A percentile compares a stretch with the other conserved stretches of the same genome.
phyloP scores from a whole-genome alignment of 2,329 filamentous ascomycete genomes.

The Sporothrix humicola region DNA sequence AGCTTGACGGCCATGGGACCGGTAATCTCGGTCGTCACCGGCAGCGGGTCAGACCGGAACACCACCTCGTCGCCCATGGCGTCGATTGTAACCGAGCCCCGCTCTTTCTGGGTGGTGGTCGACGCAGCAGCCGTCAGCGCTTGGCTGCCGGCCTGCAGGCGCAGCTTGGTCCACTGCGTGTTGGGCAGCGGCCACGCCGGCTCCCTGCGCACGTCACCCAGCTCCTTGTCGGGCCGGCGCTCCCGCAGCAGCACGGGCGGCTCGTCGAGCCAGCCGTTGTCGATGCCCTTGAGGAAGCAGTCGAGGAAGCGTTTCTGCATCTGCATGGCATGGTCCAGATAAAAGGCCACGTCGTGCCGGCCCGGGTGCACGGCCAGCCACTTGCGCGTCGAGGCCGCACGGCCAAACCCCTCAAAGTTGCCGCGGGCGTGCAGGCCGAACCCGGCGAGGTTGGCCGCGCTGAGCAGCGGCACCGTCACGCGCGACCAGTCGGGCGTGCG shows the following conservation, averaged over 20 bases:
- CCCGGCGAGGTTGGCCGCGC: conserved; percentile 73
- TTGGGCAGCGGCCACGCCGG: conserved; percentile 17
- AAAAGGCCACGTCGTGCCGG: conserved; percentile 73
- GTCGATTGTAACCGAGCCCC: background rate
- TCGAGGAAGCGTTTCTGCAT: conserved; percentile 71
- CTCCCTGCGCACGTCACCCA: conserved; percentile 5
- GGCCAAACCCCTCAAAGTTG: conserved; percentile 68
- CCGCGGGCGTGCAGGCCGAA: conserved; percentile 71
- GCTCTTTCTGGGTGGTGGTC: no score
- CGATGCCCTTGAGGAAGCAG: conserved; percentile 71
- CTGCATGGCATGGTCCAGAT: conserved; percentile 70
- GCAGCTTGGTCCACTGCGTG: conserved; percentile 15
- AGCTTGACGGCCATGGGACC: conserved; percentile 19
- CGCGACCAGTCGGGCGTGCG: conserved; percentile 66
- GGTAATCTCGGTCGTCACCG: background rate
- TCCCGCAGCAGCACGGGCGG: conserved; percentile 13
- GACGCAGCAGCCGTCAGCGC: background rate
- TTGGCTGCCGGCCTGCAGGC: background rate
- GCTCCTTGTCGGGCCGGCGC: conserved; percentile 2
- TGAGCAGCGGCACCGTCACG: conserved; percentile 69
- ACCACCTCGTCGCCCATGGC: background rate
- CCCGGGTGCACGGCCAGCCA: conserved; percentile 72
- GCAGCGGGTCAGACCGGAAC: background rate
- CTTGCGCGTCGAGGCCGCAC: conserved; percentile 69
- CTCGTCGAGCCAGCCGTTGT: conserved; percentile 45